A percentile compares a stretch with the other conserved stretches of the same genome.
phyloP scores from a whole-genome alignment of 2,329 filamentous ascomycete species.

The Colletotrichum liaoningense region DNA sequence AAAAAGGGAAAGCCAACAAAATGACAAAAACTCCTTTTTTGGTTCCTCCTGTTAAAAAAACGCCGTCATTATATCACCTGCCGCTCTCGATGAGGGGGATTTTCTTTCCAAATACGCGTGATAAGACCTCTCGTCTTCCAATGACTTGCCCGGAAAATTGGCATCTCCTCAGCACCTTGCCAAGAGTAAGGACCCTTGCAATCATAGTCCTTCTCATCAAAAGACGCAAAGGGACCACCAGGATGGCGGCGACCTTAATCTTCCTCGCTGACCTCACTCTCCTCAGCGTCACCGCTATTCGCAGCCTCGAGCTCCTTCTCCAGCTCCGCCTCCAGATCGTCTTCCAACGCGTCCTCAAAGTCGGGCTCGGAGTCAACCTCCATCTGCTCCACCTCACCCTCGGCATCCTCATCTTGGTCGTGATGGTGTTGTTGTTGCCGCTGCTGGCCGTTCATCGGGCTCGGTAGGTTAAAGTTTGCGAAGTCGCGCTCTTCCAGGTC shows the following conservation, averaged over 20 bases:
- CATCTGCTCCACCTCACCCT: conserved; percentile 39
- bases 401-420: conserved; percentile 39
- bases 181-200: too few relatives aligned
- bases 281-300: conserved; percentile 61
- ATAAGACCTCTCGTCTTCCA: not conserved
- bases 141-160: not conserved
- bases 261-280: conserved; percentile 76
- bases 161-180: too few relatives aligned
- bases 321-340: conserved; percentile 67
- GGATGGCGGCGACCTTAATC: conserved; percentile 53
- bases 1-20: not conserved
- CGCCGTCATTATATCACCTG: conserved; percentile 30
- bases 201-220: too few relatives aligned
- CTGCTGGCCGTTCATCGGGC: conserved; percentile 58
- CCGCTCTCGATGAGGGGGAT: not conserved
- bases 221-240: too few relatives aligned
- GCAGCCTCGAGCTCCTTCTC: conserved; percentile 61
- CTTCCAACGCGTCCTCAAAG: conserved; percentile 56
- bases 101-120: not conserved
- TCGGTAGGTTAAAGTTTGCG: conserved; percentile 61
- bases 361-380: conserved; percentile 43
- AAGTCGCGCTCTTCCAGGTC: conserved; percentile 56
- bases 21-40: conserved; percentile 19
- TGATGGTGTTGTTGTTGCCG: conserved; percentile 41
- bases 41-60: not conserved